These are phyloP conservation scores for Corynespora cassiicola DNA, from an alignment of 2,329 filamentous ascomycete genomes.

Conservation along the genomic window DNA sequence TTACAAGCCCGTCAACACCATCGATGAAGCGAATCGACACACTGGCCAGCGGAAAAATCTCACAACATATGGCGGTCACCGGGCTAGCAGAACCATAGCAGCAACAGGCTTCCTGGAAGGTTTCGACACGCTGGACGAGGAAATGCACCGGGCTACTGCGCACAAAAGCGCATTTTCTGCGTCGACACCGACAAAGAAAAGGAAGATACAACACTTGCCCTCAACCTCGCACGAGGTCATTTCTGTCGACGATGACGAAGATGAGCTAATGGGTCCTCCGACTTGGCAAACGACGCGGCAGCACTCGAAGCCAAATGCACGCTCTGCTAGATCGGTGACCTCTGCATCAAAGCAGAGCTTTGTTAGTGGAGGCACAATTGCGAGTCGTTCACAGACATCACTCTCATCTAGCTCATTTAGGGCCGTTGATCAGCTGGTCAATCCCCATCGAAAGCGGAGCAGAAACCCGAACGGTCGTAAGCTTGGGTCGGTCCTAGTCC, in stretches of 20 bases:
- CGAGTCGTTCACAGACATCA: too few species aligned
- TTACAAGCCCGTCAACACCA: slow-evolving; percentile 19
- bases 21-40: slow-evolving; percentile 9
- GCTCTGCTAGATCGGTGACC: slow-evolving; percentile 9
- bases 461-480: too few species aligned
- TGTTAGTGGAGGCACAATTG: too few species aligned
- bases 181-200: slow-evolving; percentile 4
- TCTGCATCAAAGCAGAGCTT: too few species aligned
- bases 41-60: slow-evolving; percentile 5
- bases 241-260: slow-evolving; percentile 19
- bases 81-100: too few species aligned
- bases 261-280: slow-evolving; percentile 3
- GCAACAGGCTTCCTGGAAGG: slow-evolving; percentile 1
- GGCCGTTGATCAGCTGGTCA: too few species aligned
- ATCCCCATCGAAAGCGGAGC: too few species aligned
- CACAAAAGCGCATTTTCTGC: too few species aligned
- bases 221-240: slow-evolving; percentile 11
- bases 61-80: slow-evolving; percentile 24
- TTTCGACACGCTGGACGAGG: slow-evolving; percentile 13
- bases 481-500: too few species aligned
- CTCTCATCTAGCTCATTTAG: too few species aligned
- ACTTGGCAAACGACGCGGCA: slow-evolving; percentile 4
- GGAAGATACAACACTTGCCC: slow-evolving; percentile 2
- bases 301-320: slow-evolving; percentile 3
- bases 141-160: too few species aligned